phyloP scores from a whole-genome alignment of 2,329 filamentous ascomycete genomes.

The Pestalotiopsis fici region DNA sequence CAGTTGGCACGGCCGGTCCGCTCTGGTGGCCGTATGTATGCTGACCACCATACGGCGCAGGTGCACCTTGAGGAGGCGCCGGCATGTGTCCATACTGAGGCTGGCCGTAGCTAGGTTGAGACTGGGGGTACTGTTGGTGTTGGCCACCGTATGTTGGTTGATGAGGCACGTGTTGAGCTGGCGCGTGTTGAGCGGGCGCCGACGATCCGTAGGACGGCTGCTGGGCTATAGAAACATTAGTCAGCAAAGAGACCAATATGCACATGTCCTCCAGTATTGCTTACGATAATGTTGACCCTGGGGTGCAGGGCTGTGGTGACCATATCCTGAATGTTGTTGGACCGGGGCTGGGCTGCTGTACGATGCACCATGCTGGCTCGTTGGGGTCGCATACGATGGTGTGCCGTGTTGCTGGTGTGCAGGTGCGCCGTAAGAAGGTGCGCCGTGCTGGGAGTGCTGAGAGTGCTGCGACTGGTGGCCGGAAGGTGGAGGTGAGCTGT shows the following conservation, averaged over 20 bases:
- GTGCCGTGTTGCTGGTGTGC: constrained; percentile 21
- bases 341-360: constrained; percentile 23
- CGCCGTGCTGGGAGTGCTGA: constrained; percentile 19
- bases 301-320: constrained; percentile 25
- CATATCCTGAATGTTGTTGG: constrained; percentile 19
- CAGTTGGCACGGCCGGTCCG: constrained; percentile 23
- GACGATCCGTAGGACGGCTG: constrained; percentile 31
- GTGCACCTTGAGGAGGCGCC: constrained; percentile 23
- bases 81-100: constrained; percentile 22
- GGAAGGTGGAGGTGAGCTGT: constrained; percentile 27
- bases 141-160: constrained; percentile 25
- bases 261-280: constrained; percentile 5
- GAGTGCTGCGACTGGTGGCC: constrained; percentile 22
- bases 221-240: constrained; percentile 22
- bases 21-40: constrained; percentile 25
- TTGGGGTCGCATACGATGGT: constrained; percentile 29
- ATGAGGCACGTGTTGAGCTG: constrained; percentile 8
- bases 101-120: constrained; percentile 25
- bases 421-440: constrained; percentile 24
- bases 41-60: constrained; percentile 26
- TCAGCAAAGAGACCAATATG: not conserved
- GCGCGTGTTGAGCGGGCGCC: constrained; percentile 11
- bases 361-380: constrained; percentile 24
- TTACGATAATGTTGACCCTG: constrained; percentile 30
- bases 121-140: constrained; percentile 30